These are phyloP conservation scores for Triticum turgidum DNA, from an alignment of 176 grass and related monocot genomes.

Conservation along the genomic window DNA sequence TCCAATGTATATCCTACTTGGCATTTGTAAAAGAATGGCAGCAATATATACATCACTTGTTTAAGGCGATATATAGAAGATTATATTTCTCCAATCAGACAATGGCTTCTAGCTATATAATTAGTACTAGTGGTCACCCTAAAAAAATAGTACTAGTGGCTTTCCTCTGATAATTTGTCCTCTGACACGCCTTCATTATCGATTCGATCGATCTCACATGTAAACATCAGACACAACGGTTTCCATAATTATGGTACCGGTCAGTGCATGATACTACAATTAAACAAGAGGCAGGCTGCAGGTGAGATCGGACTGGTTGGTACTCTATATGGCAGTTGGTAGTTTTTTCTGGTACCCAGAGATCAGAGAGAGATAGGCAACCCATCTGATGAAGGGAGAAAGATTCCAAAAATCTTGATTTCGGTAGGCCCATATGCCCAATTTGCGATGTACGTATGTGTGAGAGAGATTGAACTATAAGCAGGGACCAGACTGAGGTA, in stretches of 20 bases:
- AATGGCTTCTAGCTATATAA: not conserved
- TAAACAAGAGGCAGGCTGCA: not conserved
- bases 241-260: constrained; percentile 13
- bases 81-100: not conserved
- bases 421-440: constrained; percentile 29
- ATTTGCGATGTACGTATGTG: not conserved
- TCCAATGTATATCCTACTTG: not conserved
- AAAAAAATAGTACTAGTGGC: too few species aligned
- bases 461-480: not conserved
- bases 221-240: not conserved
- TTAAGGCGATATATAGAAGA: too few species aligned
- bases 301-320: constrained; percentile 9
- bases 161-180: too few species aligned
- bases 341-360: constrained; percentile 33
- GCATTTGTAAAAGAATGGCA: too few species aligned
- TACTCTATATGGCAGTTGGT: constrained; percentile 14
- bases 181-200: too few species aligned
- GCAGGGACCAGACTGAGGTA: not conserved
- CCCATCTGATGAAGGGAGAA: not conserved
- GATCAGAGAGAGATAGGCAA: not conserved
- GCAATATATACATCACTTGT: too few species aligned
- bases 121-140: not conserved
- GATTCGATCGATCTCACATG: constrained; percentile 10
- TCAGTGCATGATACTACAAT: not conserved
- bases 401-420: constrained; percentile 45